These are phyloP conservation scores for Ceratocystis smalleyi DNA, from an alignment of 2,329 filamentous ascomycete species.

Conservation along the genomic window DNA sequence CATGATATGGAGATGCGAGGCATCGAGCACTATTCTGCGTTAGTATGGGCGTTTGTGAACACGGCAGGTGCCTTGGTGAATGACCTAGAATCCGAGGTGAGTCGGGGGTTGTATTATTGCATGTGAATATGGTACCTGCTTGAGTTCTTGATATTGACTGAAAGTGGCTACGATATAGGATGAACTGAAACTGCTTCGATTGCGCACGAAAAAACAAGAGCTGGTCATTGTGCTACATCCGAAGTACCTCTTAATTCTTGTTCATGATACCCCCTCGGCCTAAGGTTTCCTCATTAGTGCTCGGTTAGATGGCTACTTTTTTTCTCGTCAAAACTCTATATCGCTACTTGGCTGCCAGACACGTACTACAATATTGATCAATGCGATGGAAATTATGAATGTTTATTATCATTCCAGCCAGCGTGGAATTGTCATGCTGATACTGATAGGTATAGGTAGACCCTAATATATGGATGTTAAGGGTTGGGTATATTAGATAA, in stretches of 20 bases:
- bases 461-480: no score
- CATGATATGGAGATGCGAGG: constrained; percentile 38
- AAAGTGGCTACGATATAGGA: constrained; percentile 34
- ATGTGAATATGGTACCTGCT: not conserved
- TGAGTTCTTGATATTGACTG: not conserved
- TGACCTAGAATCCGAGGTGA: constrained; percentile 55
- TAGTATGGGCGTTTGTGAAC: constrained; percentile 64
- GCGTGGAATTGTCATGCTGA: no score
- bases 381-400: no score
- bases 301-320: not conserved
- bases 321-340: no score
- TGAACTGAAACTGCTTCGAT: constrained; percentile 57
- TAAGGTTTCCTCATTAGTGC: constrained; percentile 23
- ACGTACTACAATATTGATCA: no score
- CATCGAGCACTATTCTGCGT: constrained; percentile 55
- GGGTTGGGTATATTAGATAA: no score
- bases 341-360: no score
- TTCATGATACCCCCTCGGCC: constrained; percentile 65
- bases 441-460: no score
- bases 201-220: constrained; percentile 75
- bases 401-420: no score
- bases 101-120: constrained; percentile 2
- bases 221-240: constrained; percentile 67
- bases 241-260: constrained; percentile 63
- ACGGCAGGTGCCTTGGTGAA: constrained; percentile 53